Evolutionary conservation across 2,329 filamentous ascomycete genomes (phyloP), one percentile per base, ranked within the genome.

Genomic region (Setomelanomma holmii): DNA sequence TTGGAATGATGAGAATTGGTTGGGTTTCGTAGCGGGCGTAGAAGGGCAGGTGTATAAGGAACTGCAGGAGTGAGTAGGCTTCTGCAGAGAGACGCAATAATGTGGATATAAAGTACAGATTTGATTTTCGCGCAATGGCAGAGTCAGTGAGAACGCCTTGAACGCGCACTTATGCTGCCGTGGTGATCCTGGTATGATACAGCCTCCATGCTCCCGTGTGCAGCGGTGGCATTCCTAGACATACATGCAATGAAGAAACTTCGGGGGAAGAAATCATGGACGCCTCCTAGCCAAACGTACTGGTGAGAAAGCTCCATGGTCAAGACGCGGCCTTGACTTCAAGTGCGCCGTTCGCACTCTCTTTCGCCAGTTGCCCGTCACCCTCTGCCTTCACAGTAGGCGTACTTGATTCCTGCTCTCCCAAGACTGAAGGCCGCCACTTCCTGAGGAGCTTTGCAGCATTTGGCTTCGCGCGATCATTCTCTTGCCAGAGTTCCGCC

Each of bases 401-500:
- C 12, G 51, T 50, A 19, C 34, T 43, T 7, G 52, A 54, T 16
- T 38, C 53, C 20, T 62, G 62, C 16, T 63, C 58, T 1, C 75
- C 63, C 21, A 81, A 52, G 3, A 78, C 75, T 22, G 79, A 75
- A 1, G 85, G 84, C 48, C 82, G 76, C 81, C 82, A 86, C 61
- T 78, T 83, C 8, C 69, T 70, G 10, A 87, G 74, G 44, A 86
- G 69, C 64, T 85, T 86, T 46, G 76, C 77, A 4, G 81, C 79
- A 10, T 78, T 74, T 2, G 77, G 76, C 52, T 74, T 78, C 8
- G 79, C 78, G 44, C 79, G 73, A 12, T 77, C 75, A 47, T 80
- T 79, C 66, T 60, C 53, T 16, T 76, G 76, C 75, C 84, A 87
- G 35, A 88, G 77, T 57, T 84, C 80, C 56, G 84, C 81, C 10